phyloP scores from a whole-genome alignment of 148 eudicot species.

The Vaccinium corymbosum region DNA sequence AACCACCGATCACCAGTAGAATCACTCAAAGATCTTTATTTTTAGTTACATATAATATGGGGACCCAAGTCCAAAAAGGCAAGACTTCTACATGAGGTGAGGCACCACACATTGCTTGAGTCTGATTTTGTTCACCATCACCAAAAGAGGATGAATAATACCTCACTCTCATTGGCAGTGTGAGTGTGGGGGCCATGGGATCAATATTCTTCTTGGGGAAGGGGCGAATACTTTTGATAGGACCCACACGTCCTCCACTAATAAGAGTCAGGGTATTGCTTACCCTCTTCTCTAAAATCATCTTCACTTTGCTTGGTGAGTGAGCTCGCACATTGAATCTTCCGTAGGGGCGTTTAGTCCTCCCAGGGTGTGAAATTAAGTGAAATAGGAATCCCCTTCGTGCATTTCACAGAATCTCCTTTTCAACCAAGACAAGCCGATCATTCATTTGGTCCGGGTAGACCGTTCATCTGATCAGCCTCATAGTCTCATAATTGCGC shows the following conservation, averaged over 20 bases:
- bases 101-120: neutral
- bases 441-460: no score
- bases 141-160: neutral
- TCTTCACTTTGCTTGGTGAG: neutral
- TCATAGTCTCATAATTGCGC: neutral
- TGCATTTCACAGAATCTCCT: no score
- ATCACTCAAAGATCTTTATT: neutral
- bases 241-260: neutral
- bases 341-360: no score
- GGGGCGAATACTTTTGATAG: neutral
- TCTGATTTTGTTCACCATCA: neutral
- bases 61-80: neutral
- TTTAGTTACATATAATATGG: neutral
- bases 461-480: no score
- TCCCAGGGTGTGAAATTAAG: no score
- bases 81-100: neutral
- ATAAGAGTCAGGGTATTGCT: neutral
- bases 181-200: neutral
- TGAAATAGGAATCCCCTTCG: no score
- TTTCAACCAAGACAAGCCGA: no score
- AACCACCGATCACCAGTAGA: neutral
- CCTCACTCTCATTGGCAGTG: neutral
- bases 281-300: neutral
- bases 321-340: no score
- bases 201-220: neutral